These are phyloP conservation scores for Priceomyces fermenticarens DNA, from an alignment of 805 yeast genomes.

Conservation along the genomic window DNA sequence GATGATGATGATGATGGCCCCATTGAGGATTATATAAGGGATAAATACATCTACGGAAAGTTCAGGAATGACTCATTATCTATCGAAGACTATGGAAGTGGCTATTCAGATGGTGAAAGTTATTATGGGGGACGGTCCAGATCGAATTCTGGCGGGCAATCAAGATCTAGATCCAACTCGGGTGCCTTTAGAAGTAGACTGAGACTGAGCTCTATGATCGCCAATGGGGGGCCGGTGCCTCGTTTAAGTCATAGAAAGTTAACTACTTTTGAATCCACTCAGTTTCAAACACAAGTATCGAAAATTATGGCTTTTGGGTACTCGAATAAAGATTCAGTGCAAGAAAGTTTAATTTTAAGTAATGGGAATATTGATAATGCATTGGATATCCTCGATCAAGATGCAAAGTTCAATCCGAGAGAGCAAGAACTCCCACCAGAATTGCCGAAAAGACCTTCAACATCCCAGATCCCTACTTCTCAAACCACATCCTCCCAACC, in stretches of 20 bases:
- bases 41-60: conserved; percentile 65
- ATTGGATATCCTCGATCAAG: conserved; percentile 50
- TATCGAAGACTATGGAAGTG: conserved; percentile 33
- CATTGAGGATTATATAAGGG: conserved; percentile 58
- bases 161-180: conserved; percentile 12
- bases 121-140: neutral
- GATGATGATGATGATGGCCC: conserved; percentile 63
- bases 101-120: conserved; percentile 19
- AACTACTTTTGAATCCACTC: conserved; percentile 51
- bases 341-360: conserved; percentile 61
- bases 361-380: conserved; percentile 62
- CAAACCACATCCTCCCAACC: conserved; percentile 9
- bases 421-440: conserved; percentile 47
- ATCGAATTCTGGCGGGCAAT: conserved; percentile 3
- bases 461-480: conserved; percentile 15
- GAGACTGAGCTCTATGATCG: conserved; percentile 18
- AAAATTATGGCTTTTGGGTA: conserved; percentile 52
- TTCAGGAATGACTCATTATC: conserved; percentile 44
- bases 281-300: conserved; percentile 48
- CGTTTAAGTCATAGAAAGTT: conserved; percentile 48
- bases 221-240: conserved; percentile 24
- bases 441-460: conserved; percentile 38
- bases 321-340: conserved; percentile 50
- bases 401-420: conserved; percentile 29
- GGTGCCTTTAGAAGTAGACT: conserved; percentile 19